Evolutionary conservation across 148 eudicot genomes (phyloP), one percentile per base, ranked within the genome.

Genomic region (Polygonum maritimum): DNA sequence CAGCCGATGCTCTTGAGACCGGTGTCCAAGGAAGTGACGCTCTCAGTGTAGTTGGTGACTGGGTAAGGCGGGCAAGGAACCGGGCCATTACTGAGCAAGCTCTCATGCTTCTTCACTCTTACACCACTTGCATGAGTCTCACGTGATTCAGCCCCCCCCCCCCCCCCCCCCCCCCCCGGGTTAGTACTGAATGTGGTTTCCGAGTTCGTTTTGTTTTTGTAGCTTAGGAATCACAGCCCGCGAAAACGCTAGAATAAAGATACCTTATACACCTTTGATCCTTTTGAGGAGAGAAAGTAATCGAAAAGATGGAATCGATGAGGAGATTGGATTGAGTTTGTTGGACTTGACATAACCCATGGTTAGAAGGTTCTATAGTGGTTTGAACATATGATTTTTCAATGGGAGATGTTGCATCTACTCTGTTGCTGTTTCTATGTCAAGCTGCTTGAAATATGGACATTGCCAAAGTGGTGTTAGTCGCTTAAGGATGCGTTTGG

Each of bases 81-180:
- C 77, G 92, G 69, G 98, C 98, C 74, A 88, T 94, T 76, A 81
- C 93, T 2, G 96, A 92, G 84, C 98, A 94, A 83, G 93, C 97
- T 69, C 81, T 94, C 54, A 80, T 87, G 44, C 80, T 94, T 44
- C 80, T 94, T 60, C 91, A 86, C 71, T 85, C 98, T 7, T 94
- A 92, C 69, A 86, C 96, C 19, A 88, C 93, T 76, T 87, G 92
- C 44, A 58, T 87, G 76, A 89, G 96, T 83, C 86, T 86, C 74
- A 76, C 86, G 12, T 94, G 78, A 87, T 65, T 65, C 14, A 60
- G 67, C 35, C 67, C 26, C n/a, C n/a, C n/a, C n/a, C n/a, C n/a
- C n/a, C n/a, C n/a, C n/a, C n/a, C n/a, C n/a, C n/a, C n/a, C n/a
- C n/a, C n/a, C n/a, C n/a, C 14, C 21, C 19, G 67, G 36, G 67